A percentile compares a stretch with the other conserved stretches of the same genome.
phyloP scores from a whole-genome alignment of 306 rosid genomes.

The Carpinus fangiana region DNA sequence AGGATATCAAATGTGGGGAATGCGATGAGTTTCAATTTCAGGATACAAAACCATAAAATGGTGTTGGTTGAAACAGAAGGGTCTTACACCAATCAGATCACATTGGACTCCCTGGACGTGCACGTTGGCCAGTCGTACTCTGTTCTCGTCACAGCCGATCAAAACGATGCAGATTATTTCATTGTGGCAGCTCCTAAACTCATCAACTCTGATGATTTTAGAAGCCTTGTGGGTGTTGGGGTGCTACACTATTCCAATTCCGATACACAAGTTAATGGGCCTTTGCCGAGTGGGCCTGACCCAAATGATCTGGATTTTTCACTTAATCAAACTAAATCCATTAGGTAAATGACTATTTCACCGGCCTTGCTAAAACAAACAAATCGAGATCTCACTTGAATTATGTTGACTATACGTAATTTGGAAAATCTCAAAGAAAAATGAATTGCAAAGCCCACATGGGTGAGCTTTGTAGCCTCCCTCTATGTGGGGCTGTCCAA shows the following conservation, averaged over 20 bases:
- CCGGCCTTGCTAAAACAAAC: too few species aligned
- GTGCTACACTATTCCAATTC: conserved; percentile 66
- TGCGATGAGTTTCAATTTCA: conserved; percentile 69
- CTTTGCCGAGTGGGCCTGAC: conserved; percentile 64
- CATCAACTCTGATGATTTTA: conserved; percentile 20
- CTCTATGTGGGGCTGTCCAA: too few species aligned
- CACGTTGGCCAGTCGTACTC: conserved; percentile 92
- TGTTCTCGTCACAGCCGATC: conserved; percentile 72
- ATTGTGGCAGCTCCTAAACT: conserved; percentile 73
- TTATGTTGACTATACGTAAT: too few species aligned
- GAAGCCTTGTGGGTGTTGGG: conserved; percentile 48
- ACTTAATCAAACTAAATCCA: conserved; percentile 63
- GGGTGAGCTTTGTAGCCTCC: too few species aligned
- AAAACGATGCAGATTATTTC: conserved; percentile 64
- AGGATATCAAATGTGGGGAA: conserved; percentile 90
- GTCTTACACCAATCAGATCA: conserved; percentile 60
- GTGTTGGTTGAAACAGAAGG: conserved; percentile 89
- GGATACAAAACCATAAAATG: conserved; percentile 70
- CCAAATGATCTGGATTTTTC: conserved; percentile 66
- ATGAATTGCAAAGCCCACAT: too few species aligned
- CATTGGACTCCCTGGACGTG: conserved; percentile 71
- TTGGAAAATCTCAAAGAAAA: too few species aligned
- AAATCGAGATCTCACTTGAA: too few species aligned
- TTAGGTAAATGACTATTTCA: conserved; percentile 44
- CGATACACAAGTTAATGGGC: conserved; percentile 38